Conservation (phyloP, 1,284 basidiomycete species). For the Microbotryum scabiosae region DNA sequence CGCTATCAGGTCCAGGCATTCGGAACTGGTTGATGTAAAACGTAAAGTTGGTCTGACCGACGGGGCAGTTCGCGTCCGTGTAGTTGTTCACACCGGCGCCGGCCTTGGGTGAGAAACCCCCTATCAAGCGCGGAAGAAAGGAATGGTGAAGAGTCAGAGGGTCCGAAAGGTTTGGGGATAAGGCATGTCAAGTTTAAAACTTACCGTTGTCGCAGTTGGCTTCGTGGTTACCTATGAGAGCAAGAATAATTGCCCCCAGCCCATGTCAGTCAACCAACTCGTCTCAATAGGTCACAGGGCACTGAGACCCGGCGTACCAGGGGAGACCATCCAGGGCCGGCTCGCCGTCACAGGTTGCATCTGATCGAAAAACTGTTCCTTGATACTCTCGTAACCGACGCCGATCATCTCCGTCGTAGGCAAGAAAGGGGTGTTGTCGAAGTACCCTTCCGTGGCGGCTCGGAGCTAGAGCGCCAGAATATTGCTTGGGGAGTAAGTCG, state of each 20-base stretch:
- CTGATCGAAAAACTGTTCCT: slow-evolving; percentile 38
- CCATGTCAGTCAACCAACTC: neutral
- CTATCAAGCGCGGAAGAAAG: slow-evolving; percentile 9
- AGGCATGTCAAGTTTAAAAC: neutral
- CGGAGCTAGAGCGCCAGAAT: slow-evolving; percentile 11
- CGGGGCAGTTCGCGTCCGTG: slow-evolving; percentile 31
- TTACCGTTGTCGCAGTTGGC: slow-evolving; percentile 21
- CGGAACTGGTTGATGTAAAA: slow-evolving; percentile 35
- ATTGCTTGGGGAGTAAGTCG: no score
- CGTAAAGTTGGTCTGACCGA: slow-evolving; percentile 34
- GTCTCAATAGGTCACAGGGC: no score
- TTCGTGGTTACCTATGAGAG: slow-evolving; percentile 11
- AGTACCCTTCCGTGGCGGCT: slow-evolving; percentile 30
- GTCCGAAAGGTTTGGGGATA: slow-evolving; percentile 21
- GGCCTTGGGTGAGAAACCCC: slow-evolving; percentile 10
- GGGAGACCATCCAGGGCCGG: slow-evolving; percentile 35
- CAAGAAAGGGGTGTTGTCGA: slow-evolving; percentile 14
- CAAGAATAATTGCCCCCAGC: neutral
- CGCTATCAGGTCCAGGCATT: slow-evolving; percentile 32
- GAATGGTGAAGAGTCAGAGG: slow-evolving; percentile 26
- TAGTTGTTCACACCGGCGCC: slow-evolving; percentile 29
- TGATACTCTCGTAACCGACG: slow-evolving; percentile 34
- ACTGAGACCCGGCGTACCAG: slow-evolving; percentile 13
- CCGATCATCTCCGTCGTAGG: slow-evolving; percentile 22
- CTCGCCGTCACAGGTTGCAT: slow-evolving; percentile 31